Evolutionary conservation across 495 filamentous ascomycete genomes (phyloP).

Genomic region (Chlorociboria aeruginascens): DNA sequence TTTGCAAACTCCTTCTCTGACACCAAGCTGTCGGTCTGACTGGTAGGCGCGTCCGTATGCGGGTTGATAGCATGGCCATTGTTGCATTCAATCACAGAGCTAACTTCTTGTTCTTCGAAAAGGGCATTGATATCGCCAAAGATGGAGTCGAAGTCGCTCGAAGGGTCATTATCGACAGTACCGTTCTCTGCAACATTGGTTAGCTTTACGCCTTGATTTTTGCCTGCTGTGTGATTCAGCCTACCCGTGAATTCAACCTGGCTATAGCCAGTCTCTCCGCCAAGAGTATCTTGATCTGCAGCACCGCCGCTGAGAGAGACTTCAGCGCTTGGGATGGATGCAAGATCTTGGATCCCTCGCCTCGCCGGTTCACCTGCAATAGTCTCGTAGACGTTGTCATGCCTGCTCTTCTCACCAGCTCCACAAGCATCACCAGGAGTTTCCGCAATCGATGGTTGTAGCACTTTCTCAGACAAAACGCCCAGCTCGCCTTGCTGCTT

Average conservation of each 20-base stretch:
- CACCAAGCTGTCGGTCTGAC: constrained; percentile 1
- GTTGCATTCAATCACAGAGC: constrained; percentile 5
- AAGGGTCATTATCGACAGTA: neutral
- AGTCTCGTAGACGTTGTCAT: too few species aligned
- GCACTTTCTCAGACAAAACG: neutral
- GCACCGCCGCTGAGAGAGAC: too few species aligned
- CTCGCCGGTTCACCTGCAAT: too few species aligned
- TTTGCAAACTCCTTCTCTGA: constrained; percentile 5
- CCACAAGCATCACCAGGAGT: neutral
- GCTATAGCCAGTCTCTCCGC: too few species aligned
- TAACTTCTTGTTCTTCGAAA: constrained; percentile 7
- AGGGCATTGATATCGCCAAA: constrained; percentile 3
- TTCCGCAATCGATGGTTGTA: neutral
- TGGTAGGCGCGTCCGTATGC: neutral
- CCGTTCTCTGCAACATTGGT: constrained; percentile 2
- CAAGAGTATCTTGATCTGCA: neutral
- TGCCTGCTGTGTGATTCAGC: too few species aligned
- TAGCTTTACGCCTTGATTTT: constrained; percentile 6
- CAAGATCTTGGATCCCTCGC: too few species aligned
- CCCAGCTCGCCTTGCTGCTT: neutral
- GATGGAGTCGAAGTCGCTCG: constrained; percentile 5
- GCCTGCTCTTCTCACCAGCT: too few species aligned
- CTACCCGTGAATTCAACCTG: too few species aligned
- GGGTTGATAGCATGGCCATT: constrained; percentile 1
- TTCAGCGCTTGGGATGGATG: too few species aligned